These are phyloP conservation scores for Saturnispora gosingensis DNA, from an alignment of 805 yeast species.

Conservation along the genomic window DNA sequence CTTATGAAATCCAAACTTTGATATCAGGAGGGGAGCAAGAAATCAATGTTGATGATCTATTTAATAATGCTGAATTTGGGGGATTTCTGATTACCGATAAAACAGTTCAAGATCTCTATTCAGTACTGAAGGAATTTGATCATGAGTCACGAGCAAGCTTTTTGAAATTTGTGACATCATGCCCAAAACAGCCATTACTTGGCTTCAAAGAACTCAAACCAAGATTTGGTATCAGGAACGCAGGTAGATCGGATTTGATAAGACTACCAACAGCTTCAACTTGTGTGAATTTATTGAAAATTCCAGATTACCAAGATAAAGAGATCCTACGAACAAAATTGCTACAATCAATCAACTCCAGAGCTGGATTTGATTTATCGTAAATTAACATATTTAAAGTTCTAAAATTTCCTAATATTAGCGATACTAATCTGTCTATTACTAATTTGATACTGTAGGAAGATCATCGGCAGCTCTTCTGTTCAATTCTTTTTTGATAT, in stretches of 20 bases:
- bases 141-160: slow-evolving; percentile 55
- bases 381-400: slow-evolving; percentile 17
- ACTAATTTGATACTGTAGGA: not conserved
- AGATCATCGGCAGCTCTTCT: not conserved
- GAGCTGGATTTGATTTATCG: slow-evolving; percentile 81
- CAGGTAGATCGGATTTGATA: slow-evolving; percentile 39
- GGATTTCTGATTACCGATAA: slow-evolving; percentile 47
- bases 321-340: slow-evolving; percentile 50
- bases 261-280: slow-evolving; percentile 89
- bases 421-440: not conserved
- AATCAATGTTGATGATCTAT: slow-evolving; percentile 64
- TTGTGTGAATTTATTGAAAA: slow-evolving; percentile 76
- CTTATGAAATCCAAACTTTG: slow-evolving; percentile 74
- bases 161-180: slow-evolving; percentile 85
- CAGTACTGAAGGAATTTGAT: slow-evolving; percentile 58
- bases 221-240: slow-evolving; percentile 65
- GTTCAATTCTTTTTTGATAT: slow-evolving; percentile 7
- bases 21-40: slow-evolving; percentile 70
- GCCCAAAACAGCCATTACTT: slow-evolving; percentile 80
- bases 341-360: slow-evolving; percentile 68
- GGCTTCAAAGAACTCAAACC: slow-evolving; percentile 77
- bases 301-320: slow-evolving; percentile 74
- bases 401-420: not conserved
- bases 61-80: slow-evolving; percentile 51
- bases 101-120: slow-evolving; percentile 68